A percentile compares a stretch with the other conserved stretches of the same genome.
Conservation (phyloP, 1,284 basidiomycete species). For the Rhizoctonia solani region DNA sequence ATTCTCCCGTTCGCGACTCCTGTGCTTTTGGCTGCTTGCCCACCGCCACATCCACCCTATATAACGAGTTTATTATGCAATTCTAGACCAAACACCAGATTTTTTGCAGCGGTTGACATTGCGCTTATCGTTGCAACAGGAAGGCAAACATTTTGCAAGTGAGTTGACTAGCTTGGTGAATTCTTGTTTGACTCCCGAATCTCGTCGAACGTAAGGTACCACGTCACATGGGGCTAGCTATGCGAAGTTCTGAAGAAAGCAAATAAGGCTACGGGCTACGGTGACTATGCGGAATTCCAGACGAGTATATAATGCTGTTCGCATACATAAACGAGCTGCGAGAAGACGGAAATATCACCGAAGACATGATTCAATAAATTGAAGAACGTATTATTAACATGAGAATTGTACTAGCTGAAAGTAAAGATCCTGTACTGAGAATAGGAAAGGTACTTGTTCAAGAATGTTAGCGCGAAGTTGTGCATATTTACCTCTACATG, state of each 20-base stretch:
- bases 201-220: too few relatives aligned
- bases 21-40: too few relatives aligned
- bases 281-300: conserved; percentile 25
- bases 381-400: not conserved
- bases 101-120: too few relatives aligned
- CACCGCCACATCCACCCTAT: too few relatives aligned
- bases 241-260: not conserved
- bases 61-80: too few relatives aligned
- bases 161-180: too few relatives aligned
- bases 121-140: too few relatives aligned
- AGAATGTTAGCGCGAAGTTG: conserved; percentile 3
- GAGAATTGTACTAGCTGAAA: not conserved
- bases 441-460: conserved; percentile 13
- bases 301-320: not conserved
- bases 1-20: too few relatives aligned
- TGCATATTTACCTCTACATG: conserved; percentile 19
- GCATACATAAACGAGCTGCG: conserved; percentile 14
- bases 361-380: not conserved
- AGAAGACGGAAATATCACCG: conserved; percentile 4
- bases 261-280: not conserved
- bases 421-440: not conserved
- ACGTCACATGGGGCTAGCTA: too few relatives aligned
- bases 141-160: too few relatives aligned
- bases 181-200: too few relatives aligned
- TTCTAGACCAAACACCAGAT: too few relatives aligned